Base-by-base conservation (phyloP, 208 protist species). In the Acanthamoeba royreba region DNA sequence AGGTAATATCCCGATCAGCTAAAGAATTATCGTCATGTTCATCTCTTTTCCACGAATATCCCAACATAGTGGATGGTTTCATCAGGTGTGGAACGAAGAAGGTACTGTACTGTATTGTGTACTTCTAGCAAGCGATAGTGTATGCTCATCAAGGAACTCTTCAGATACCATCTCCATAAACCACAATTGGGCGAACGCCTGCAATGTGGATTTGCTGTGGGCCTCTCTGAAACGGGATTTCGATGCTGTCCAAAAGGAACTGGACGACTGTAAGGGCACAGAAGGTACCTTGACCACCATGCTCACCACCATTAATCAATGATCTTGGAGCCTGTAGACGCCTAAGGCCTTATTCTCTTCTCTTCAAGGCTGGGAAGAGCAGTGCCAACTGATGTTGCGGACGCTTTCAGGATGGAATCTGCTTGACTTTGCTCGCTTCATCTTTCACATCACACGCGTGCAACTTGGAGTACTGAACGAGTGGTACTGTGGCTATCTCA, bases 161-260 rank as follows among this genome's bases (percentile, higher is more conserved):
- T 7, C n/a, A 91, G 85, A 91, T 25, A 91, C 85, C 9, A 91
- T 91, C 7, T 72, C 49, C 15, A 91, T 91, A 43, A 91, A 91
- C 42, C 85, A 91, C 55, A 91, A 91, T 43, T 91, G 85, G 85
- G 85, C 85, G 19, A 91, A 91, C 35, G 85, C 38, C 22, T 91
- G 85, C 55, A 91, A 91, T 33, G 85, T 91, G 13, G 52, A 91
- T 40, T 25, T 91, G 45, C 69, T 91, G 85, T 69, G 53, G 49
- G 35, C 25, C 40, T 43, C 15, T 35, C 33, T 91, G 4, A 0
- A 19, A 25, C 28, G 25, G 33, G 85, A 91, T 31, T 91, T 72
- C 85, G 28, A 7, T 2, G 52, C 55, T 15, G 85, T 91, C 17
- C 85, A 33, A 13, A 58, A 91, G 0, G 85, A 91, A 28, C 33